Conservation (phyloP, 2,329 filamentous ascomycete genomes). For the Neophaeococcomyces aloes region DNA sequence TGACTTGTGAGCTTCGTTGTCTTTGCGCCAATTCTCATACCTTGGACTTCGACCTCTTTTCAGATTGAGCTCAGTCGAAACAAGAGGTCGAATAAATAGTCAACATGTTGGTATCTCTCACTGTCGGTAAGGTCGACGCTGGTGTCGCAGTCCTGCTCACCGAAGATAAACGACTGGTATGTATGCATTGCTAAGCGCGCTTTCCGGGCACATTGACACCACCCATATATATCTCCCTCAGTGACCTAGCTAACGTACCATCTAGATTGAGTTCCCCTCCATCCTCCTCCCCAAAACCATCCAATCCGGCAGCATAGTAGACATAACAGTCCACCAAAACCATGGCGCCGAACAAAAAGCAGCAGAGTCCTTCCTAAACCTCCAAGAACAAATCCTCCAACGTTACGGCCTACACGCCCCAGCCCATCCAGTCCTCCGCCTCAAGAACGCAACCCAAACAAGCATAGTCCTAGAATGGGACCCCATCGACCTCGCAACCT, state of each 20-base stretch:
- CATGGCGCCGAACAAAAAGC: conserved; percentile 63
- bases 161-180: conserved; percentile 88
- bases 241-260: conserved; percentile 8
- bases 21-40: too few species aligned
- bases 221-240: too few species aligned
- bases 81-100: not conserved
- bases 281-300: conserved; percentile 94
- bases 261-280: conserved; percentile 93
- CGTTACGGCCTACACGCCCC: conserved; percentile 78
- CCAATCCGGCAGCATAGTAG: conserved; percentile 90
- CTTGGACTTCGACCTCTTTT: too few species aligned
- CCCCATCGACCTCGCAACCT: conserved; percentile 81
- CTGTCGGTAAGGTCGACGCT: conserved; percentile 97
- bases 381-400: conserved; percentile 81
- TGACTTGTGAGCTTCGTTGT: too few species aligned
- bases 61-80: not conserved
- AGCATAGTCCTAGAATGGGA: conserved; percentile 98
- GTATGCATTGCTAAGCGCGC: conserved; percentile 24
- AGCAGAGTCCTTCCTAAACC: conserved; percentile 63
- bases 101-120: conserved; percentile 86
- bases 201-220: conserved; percentile 6
- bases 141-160: conserved; percentile 95
- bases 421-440: conserved; percentile 65
- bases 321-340: conserved; percentile 91
- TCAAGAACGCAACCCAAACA: conserved; percentile 97